phyloP scores from a whole-genome alignment of 371 early-diverging fungal species.

The Haplosporangium sp. region DNA sequence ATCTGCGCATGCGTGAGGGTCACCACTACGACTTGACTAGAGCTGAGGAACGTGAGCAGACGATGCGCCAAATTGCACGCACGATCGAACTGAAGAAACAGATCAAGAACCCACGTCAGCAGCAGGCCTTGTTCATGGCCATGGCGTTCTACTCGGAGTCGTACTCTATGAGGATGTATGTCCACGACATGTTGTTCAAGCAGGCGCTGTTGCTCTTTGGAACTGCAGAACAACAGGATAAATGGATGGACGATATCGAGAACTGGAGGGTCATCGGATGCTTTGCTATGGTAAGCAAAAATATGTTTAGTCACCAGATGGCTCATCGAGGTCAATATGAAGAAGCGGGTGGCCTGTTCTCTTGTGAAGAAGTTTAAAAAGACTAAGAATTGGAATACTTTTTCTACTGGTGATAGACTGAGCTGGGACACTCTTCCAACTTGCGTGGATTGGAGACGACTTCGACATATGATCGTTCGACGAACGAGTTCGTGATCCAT shows the following conservation, averaged over 20 bases:
- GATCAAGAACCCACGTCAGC: slow-evolving; percentile 48
- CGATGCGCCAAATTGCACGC: slow-evolving; percentile 70
- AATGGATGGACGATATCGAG: slow-evolving; percentile 63
- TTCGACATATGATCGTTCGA: slow-evolving; percentile 81
- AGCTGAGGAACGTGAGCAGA: slow-evolving; percentile 71
- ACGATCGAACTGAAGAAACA: slow-evolving; percentile 44
- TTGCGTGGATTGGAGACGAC: slow-evolving; percentile 91
- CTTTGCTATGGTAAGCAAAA: slow-evolving; percentile 71
- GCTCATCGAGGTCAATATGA: no score
- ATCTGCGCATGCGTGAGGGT: slow-evolving; percentile 62
- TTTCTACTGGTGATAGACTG: slow-evolving; percentile 55
- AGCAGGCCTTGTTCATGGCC: slow-evolving; percentile 42
- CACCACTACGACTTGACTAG: slow-evolving; percentile 69
- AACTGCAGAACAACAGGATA: slow-evolving; percentile 62
- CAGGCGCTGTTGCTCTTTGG: slow-evolving; percentile 69
- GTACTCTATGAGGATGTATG: slow-evolving; percentile 72
- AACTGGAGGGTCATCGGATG: slow-evolving; percentile 69
- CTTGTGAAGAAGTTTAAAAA: no score
- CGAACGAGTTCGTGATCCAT: slow-evolving; percentile 86
- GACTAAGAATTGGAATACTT: neutral
- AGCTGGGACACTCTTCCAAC: slow-evolving; percentile 81
- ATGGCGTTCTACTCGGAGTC: slow-evolving; percentile 66
- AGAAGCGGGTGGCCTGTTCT: no score
- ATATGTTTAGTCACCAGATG: no score
- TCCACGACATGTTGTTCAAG: slow-evolving; percentile 67